Conservation (phyloP, 208 protist genomes). For the Acanthamoeba quina region DNA sequence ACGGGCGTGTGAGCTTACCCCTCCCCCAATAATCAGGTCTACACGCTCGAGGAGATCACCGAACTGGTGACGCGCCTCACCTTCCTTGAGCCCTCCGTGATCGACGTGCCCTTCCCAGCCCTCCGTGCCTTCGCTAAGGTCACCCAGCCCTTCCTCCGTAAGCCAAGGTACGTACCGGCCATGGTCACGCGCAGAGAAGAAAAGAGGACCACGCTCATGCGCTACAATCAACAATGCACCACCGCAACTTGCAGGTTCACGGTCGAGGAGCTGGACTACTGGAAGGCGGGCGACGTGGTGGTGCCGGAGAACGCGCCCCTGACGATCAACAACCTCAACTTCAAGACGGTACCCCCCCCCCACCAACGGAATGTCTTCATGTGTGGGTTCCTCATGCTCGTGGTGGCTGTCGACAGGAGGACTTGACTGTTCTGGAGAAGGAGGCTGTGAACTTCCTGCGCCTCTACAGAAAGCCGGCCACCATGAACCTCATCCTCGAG, state of each 20-base stretch:
- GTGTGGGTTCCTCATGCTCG: not conserved
- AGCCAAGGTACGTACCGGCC: not conserved
- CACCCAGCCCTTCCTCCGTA: constrained; percentile 9
- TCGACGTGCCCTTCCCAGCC: constrained; percentile 16
- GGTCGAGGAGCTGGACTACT: constrained; percentile 42
- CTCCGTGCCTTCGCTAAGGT: not conserved
- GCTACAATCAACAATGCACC: no score
- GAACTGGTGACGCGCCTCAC: not conserved
- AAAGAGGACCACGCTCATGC: no score
- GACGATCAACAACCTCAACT: not conserved
- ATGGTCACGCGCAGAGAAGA: not conserved
- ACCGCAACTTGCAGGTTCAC: not conserved
- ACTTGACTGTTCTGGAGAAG: constrained; percentile 24
- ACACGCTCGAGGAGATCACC: constrained; percentile 13
- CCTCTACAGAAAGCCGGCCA: constrained; percentile 46
- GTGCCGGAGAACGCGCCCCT: not conserved
- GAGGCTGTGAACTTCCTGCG: constrained; percentile 38
- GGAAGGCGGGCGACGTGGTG: not conserved
- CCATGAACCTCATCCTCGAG: constrained; percentile 64
- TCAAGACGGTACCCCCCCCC: not conserved
- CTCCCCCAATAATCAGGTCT: not conserved
- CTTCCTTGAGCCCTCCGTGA: not conserved
- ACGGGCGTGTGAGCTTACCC: not conserved
- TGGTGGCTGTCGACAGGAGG: not conserved
- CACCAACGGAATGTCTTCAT: not conserved